phyloP scores from a whole-genome alignment of 306 rosid genomes.

The Fragaria iinumae region DNA sequence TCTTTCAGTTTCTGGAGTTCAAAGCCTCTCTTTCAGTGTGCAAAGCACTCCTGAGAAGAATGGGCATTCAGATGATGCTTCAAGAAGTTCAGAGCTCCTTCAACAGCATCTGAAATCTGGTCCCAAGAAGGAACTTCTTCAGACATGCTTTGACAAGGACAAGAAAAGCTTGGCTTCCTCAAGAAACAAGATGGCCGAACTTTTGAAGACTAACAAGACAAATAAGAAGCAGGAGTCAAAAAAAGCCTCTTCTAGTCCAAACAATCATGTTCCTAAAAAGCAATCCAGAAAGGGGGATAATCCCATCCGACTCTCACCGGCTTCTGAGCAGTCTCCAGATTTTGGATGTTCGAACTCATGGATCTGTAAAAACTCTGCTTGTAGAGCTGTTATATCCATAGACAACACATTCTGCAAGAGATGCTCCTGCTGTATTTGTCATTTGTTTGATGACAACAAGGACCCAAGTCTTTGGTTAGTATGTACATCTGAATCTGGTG shows the following conservation, averaged over 20 bases:
- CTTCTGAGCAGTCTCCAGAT: conserved; percentile 63
- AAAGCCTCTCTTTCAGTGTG: conserved; percentile 75
- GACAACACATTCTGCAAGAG: conserved; percentile 95
- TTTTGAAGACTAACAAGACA: conserved; percentile 50
- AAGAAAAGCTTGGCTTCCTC: conserved; percentile 46
- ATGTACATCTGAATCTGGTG: conserved; percentile 74
- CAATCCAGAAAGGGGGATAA: conserved; percentile 86
- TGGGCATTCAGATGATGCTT: conserved; percentile 75
- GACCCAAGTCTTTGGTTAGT: conserved; percentile 99
- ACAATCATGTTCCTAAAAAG: conserved; percentile 60
- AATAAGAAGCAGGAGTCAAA: conserved; percentile 76
- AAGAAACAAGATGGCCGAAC: conserved; percentile 57
- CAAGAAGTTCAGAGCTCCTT: conserved; percentile 69
- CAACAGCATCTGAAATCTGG: conserved; percentile 75
- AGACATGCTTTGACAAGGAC: conserved; percentile 58
- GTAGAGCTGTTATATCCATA: conserved; percentile 86
- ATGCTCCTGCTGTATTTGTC: conserved; percentile 99
- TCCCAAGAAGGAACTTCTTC: conserved; percentile 66
- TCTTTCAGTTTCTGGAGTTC: conserved; percentile 65
- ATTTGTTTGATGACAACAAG: conserved; percentile 93
- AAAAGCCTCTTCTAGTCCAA: conserved; percentile 54
- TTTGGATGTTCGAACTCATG: conserved; percentile 71
- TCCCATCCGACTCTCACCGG: conserved; percentile 59
- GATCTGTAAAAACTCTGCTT: conserved; percentile 96
- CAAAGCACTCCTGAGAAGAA: conserved; percentile 84